These are phyloP conservation scores for Cladosporium sp. DNA, from an alignment of 2,329 filamentous ascomycete species.

Conservation along the genomic window DNA sequence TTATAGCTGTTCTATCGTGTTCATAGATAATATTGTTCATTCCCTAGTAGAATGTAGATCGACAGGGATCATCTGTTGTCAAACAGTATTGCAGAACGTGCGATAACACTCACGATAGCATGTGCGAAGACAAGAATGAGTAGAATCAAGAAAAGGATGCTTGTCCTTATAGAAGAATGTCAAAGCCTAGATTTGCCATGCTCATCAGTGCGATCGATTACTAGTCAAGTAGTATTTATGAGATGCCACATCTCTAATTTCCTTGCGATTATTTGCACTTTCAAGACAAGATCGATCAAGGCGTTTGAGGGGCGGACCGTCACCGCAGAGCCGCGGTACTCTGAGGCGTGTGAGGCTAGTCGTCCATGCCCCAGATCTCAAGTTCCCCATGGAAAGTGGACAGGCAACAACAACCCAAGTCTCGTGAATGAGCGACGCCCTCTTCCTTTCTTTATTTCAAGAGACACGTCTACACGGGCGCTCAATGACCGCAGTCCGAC, in stretches of 20 bases:
- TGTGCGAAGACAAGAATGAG: too few relatives aligned
- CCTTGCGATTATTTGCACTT: not conserved
- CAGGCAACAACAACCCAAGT: conserved; percentile 4
- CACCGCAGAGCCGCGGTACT: conserved; percentile 5
- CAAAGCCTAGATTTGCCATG: too few relatives aligned
- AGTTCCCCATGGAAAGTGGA: not conserved
- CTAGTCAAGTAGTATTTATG: too few relatives aligned
- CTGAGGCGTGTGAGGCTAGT: not conserved
- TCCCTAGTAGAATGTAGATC: not conserved
- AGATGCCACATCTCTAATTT: too few relatives aligned
- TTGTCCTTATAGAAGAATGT: too few relatives aligned
- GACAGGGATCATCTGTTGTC: not conserved
- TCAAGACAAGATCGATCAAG: not conserved
- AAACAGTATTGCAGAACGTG: not conserved
- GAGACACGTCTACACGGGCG: not conserved
- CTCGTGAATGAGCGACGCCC: too few relatives aligned
- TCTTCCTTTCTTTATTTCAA: too few relatives aligned
- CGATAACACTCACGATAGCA: too few relatives aligned
- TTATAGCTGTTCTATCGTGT: too few relatives aligned
- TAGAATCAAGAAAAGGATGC: too few relatives aligned
- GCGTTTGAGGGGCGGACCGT: conserved; percentile 4
- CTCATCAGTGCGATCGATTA: too few relatives aligned
- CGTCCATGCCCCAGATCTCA: not conserved
- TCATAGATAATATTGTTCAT: too few relatives aligned
- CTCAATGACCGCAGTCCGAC: conserved; percentile 24